Evolutionary conservation across 2,329 filamentous ascomycete genomes (phyloP).

Genomic region (Myriangium duriaei): DNA sequence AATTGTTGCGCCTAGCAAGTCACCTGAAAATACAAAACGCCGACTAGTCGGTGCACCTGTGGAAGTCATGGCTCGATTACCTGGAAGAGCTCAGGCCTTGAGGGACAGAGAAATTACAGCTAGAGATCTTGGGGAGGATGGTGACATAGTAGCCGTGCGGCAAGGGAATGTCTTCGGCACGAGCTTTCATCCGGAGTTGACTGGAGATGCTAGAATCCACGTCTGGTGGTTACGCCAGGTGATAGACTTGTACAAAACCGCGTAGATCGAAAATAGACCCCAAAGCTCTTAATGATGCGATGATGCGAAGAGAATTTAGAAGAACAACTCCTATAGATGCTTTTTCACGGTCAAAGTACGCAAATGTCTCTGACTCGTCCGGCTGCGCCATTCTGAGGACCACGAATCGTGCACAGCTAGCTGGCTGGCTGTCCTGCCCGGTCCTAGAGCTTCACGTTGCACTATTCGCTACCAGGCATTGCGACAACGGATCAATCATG

Average conservation of each 20-base stretch:
- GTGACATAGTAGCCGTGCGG: slow-evolving; percentile 76
- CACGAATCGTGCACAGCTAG: too few relatives aligned
- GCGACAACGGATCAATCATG: slow-evolving; percentile 5
- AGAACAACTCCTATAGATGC: too few relatives aligned
- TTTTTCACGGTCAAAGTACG: too few relatives aligned
- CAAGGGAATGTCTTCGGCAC: slow-evolving; percentile 90
- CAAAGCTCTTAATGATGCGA: too few relatives aligned
- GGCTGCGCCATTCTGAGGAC: too few relatives aligned
- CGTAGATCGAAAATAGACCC: too few relatives aligned
- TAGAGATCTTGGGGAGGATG: slow-evolving; percentile 37
- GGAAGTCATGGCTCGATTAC: slow-evolving; percentile 46
- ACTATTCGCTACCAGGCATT: neutral
- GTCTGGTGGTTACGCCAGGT: slow-evolving; percentile 83
- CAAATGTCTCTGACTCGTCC: too few relatives aligned
- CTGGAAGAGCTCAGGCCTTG: slow-evolving; percentile 38
- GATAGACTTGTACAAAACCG: slow-evolving; percentile 10
- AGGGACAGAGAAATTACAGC: slow-evolving; percentile 35
- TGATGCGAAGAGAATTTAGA: too few relatives aligned
- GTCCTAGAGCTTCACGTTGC: too few relatives aligned
- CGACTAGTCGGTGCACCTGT: slow-evolving; percentile 34
- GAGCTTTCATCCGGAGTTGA: slow-evolving; percentile 92
- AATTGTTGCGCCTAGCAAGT: slow-evolving; percentile 44
- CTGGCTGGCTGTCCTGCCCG: too few relatives aligned
- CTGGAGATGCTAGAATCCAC: slow-evolving; percentile 76
- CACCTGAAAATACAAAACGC: slow-evolving; percentile 26